Base-by-base conservation (phyloP, 805 yeast genomes). In the Monosporozyma servazzii region DNA sequence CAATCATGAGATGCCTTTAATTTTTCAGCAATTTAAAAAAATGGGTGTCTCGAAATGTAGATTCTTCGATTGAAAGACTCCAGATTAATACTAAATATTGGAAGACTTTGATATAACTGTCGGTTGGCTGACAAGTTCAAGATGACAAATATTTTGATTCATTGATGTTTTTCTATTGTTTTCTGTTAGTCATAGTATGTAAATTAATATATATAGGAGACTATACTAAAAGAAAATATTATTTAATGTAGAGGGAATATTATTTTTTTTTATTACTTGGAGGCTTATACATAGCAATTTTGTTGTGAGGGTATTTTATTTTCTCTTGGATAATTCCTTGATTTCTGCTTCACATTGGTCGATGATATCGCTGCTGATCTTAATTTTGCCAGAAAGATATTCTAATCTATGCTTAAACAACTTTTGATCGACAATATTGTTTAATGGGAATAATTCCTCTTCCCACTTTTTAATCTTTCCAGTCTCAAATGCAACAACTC, bases 371-470 rank as follows among this genome's bases (percentile, higher is more conserved):
- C 84, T 88, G 33, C 86, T 76, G 0, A 72, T 70, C 9, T 78
- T 79, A 54, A 90, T 80, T 69, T 88, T 88, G 29, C 70, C 74
- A 7, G 84, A 76, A 45, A 90, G 67, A 59, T 85, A 90, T 33
- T 76, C 76, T 52, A 86, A 64, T 59, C 98, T 74, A 18, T 75
- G 74, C 53, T 73, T 77, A 63, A 86, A 76, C 48, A 79, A 75
- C 59, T 77, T 80, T 23, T 75, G 67, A 48, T 76, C 78, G 1
- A 72, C 74, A 39, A 81, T 70, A 45, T 71, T 73, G 0, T 81
- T 75, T 48, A 86, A 74, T 27, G 74, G 75, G n/a, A 70, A 69
- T 44, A 91, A 69, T 61, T 91, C 97, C 23, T 75, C 81, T 63
- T 90, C 97, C 61, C 79, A 73, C 56, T 76, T 77, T 48, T 69